These are phyloP conservation scores for Ascochyta koolunga DNA, from an alignment of 2,329 filamentous ascomycete species.

Conservation along the genomic window DNA sequence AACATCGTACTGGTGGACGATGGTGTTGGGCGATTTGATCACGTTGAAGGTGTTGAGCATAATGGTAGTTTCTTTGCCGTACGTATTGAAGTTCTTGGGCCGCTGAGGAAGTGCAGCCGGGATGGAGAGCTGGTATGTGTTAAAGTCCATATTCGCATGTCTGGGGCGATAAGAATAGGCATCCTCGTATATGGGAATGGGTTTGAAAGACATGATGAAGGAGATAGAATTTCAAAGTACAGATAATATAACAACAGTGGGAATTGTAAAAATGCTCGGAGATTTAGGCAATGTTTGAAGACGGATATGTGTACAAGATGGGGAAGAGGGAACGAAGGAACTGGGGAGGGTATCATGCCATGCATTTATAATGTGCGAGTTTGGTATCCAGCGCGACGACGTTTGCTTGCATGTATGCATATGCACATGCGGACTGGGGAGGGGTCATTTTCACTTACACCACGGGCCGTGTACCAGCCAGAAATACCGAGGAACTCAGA, in stretches of 20 bases:
- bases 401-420: constrained; percentile 10
- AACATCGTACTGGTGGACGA: constrained; percentile 84
- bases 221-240: constrained; percentile 1
- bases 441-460: constrained; percentile 42
- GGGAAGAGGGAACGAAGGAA: not conserved
- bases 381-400: not conserved
- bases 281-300: not conserved
- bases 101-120: constrained; percentile 41
- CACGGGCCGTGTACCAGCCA: constrained; percentile 46
- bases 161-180: constrained; percentile 17
- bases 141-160: constrained; percentile 32
- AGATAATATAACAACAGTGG: constrained; percentile 5
- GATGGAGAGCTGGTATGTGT: constrained; percentile 30
- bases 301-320: not conserved
- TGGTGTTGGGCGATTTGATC: constrained; percentile 61
- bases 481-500: constrained; percentile 44
- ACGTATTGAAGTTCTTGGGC: constrained; percentile 45
- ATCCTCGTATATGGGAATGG: constrained; percentile 19
- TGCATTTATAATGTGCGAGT: not conserved
- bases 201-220: constrained; percentile 14
- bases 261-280: constrained; percentile 6
- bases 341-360: constrained; percentile 5
- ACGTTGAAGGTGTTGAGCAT: constrained; percentile 79
- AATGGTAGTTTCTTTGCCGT: constrained; percentile 49
- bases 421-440: constrained; percentile 12